These are phyloP conservation scores for Selenicereus undatus DNA, from an alignment of 148 eudicot species.

Conservation along the genomic window DNA sequence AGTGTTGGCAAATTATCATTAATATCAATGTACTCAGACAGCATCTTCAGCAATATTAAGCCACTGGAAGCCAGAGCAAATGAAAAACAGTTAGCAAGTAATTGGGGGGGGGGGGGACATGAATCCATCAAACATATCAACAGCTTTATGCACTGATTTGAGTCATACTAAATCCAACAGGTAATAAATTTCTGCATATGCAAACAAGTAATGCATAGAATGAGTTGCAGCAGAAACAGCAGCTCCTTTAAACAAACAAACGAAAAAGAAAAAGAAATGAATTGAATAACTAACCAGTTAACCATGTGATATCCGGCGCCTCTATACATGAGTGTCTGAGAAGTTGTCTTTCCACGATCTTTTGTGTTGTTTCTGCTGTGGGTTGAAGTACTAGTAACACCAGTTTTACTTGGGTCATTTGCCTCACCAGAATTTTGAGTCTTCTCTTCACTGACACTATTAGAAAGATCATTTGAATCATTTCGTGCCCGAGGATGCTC, in stretches of 20 bases:
- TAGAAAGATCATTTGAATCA: slow-evolving; percentile 38
- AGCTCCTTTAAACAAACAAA: not conserved
- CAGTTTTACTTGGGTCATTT: slow-evolving; percentile 34
- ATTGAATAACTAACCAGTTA: slow-evolving; percentile 64
- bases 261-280: not conserved
- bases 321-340: slow-evolving; percentile 53
- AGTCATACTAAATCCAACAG: not conserved
- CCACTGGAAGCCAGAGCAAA: slow-evolving; percentile 56
- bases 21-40: slow-evolving; percentile 97
- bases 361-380: slow-evolving; percentile 42
- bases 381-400: slow-evolving; percentile 32
- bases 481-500: slow-evolving; percentile 35
- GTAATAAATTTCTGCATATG: not conserved
- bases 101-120: not conserved
- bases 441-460: slow-evolving; percentile 24
- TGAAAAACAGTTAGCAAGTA: slow-evolving; percentile 8
- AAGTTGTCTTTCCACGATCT: slow-evolving; percentile 57
- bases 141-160: not conserved
- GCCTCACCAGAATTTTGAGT: slow-evolving; percentile 31
- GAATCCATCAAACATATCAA: not conserved
- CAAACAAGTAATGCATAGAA: not conserved
- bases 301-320: slow-evolving; percentile 96
- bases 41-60: slow-evolving; percentile 92
- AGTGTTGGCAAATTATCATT: slow-evolving; percentile 70
- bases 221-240: not conserved